Evolutionary conservation across 306 rosid species (phyloP).

Genomic region (Vachellia collinsii): DNA sequence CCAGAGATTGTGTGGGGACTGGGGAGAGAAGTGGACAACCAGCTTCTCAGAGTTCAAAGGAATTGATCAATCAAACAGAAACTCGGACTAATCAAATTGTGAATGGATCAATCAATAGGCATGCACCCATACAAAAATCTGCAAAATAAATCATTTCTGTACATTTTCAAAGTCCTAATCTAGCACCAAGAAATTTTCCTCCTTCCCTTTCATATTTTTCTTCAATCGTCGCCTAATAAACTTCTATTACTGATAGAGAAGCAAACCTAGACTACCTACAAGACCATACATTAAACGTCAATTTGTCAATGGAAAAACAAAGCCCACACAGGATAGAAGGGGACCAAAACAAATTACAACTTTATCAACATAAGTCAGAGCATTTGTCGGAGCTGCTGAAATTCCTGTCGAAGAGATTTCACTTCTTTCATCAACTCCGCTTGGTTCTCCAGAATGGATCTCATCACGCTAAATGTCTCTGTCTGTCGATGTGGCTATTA

Average conservation of each 20-base stretch:
- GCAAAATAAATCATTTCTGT: conserved; percentile 43
- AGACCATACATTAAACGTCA: conserved; percentile 31
- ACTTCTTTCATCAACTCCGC: conserved; percentile 89
- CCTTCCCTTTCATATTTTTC: conserved; percentile 16
- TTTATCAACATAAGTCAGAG: conserved; percentile 58
- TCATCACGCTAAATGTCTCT: conserved; percentile 67
- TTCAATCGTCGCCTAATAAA: conserved; percentile 32
- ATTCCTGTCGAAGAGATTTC: conserved; percentile 81
- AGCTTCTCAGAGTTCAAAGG: neutral
- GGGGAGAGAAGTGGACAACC: neutral
- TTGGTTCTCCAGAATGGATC: conserved; percentile 78
- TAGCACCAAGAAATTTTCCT: conserved; percentile 35
- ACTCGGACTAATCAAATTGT: conserved; percentile 15
- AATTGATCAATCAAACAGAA: conserved; percentile 27
- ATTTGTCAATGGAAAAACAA: conserved; percentile 39
- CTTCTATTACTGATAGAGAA: conserved; percentile 34
- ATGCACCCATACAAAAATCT: conserved; percentile 34
- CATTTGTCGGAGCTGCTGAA: conserved; percentile 86
- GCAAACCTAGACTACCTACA: conserved; percentile 39
- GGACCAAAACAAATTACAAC: conserved; percentile 8
- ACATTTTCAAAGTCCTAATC: conserved; percentile 49
- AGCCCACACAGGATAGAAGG: conserved; percentile 31
- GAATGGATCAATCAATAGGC: conserved; percentile 33
- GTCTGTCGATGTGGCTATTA: conserved; percentile 51
- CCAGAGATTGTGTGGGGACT: neutral